Base-by-base conservation (phyloP, 371 early-diverging fungal species). In the Actinomortierella wolfii region DNA sequence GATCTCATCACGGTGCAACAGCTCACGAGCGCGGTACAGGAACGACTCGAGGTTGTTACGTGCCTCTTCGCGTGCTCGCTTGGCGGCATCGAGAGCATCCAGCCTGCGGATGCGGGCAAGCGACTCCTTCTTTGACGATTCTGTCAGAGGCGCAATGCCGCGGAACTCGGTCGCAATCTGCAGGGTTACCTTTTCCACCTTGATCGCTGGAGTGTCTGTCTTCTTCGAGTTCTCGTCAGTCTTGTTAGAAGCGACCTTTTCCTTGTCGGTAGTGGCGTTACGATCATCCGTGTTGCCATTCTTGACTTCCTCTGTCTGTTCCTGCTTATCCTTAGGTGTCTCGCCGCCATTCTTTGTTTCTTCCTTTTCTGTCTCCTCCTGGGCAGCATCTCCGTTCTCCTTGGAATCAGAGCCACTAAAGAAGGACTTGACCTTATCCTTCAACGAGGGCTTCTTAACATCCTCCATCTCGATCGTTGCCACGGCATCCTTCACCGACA, bases 41-140 rank as follows among this genome's bases (percentile, higher is more conserved):
- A 91, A 95, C 0, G 93, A 81, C 74, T 98, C 99, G 25, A 98
- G 85, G 46, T 78, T 81, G 80, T 98, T 97, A 50, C 87, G 81
- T 7, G 97, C 92, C 68, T 90, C 93, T 71, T 94, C 95, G 43
- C 87, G 90, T 2, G 83, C 83, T 24, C 81, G 83, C 53, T 91
- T 90, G 15, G 81, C 79, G 1, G 75, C 64, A 67, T 95, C 95
- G 18, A 66, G 40, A 1, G 62, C 56, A 53, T 71, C 66, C 48
- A 71, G 54, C 43, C 51, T 50, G 29, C 59, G 62, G 24, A 67
- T 64, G 51, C 56, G 70, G 41, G 20, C 17, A 23, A 53, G 24
- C 1, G 63, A 60, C 18, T 58, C 81, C 78, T 76, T 73, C 58
- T 62, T 62, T n/a, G 55, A 45, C 20, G 70, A 48, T 1, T 34